Percentiles rank a stretch among this genome's conserved stretches.
phyloP scores from a whole-genome alignment of 208 protist species.

The Kentomonas sorsogonicus region DNA sequence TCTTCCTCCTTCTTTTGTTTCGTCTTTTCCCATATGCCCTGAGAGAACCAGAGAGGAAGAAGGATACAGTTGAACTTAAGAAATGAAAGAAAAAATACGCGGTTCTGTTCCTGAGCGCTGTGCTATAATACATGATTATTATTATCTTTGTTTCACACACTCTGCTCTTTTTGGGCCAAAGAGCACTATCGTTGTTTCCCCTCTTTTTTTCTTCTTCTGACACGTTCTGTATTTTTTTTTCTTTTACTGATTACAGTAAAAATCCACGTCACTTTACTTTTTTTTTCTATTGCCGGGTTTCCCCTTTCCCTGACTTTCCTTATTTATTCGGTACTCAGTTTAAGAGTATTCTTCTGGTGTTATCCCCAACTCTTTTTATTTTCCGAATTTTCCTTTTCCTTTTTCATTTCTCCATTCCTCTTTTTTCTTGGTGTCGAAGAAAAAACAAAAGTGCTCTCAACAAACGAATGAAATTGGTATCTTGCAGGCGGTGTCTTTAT shows the following conservation, averaged over 20 bases:
- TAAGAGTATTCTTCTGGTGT: not conserved
- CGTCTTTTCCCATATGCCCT: too few relatives aligned
- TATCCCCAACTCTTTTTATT: conserved; percentile 2
- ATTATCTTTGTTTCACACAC: not conserved
- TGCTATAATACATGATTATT: not conserved
- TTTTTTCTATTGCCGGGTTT: conserved; percentile 1
- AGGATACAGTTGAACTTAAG: too few relatives aligned
- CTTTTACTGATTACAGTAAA: not conserved
- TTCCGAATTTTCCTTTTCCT: conserved; percentile 1
- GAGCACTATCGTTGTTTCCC: not conserved
- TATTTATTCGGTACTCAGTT: not conserved
- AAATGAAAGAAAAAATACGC: not conserved
- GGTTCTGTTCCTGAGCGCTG: not conserved
- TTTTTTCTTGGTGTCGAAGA: not conserved
- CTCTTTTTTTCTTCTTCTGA: conserved; percentile 1
- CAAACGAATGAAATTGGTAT: not conserved
- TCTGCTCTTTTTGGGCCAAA: not conserved
- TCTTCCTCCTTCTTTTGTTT: too few relatives aligned
- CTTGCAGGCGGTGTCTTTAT: not conserved
- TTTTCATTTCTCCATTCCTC: conserved; percentile 15
- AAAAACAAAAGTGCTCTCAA: conserved; percentile 12
- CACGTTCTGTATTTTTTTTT: not conserved
- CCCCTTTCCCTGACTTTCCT: not conserved
- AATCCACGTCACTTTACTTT: not conserved
- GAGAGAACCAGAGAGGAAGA: too few relatives aligned